Base-by-base conservation (phyloP, 2,329 filamentous ascomycete species). In the Xenoacremonium recifei region DNA sequence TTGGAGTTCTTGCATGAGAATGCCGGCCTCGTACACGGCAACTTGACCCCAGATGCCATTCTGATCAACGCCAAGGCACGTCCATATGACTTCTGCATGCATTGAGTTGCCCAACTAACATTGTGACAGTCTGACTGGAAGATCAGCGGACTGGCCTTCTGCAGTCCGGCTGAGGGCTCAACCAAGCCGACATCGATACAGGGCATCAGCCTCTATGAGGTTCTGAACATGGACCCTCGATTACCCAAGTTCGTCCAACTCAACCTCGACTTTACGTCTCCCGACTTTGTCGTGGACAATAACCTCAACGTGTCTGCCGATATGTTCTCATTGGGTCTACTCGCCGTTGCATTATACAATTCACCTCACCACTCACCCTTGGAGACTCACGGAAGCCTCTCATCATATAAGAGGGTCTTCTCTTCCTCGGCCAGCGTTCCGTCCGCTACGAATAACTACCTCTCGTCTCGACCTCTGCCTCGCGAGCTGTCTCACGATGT, bases 1-100 rank as follows among this genome's bases (percentile, higher is more conserved):
- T 73, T 97, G 21, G 92, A 97, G 66, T 97, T 97, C 61, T 70
- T 97, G 46, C 92, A 97, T 61, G 92, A 97, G 61, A 96, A 92
- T 61, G 92, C 92, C 9, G 89, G 89, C 1, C 76, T 99, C 36
- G 89, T 97, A 0, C 93, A 99, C 66, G 89, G 87, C 35, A 99
- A 99, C 61, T 67, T 99, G 50, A 97, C 91, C 0, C 93, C 93
- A 0, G 92, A 97, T 50, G 88, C 91, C 15, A 83, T 99, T 50
- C 85, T 96, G 51, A 82, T 99, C 65, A 99, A 99, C 68, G 82
- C 88, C 30, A 99, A 99, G 80, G 84, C 80, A 70, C 48, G 77
- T 64, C 52, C 32, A 4, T 34, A 23, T 35, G 30, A 19, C 9
- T 10, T n/a, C 20, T 23, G 6, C 12, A 21, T 21, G 7, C 17